Percentiles rank a stretch among this genome's conserved stretches.
phyloP scores from a whole-genome alignment of 1,284 basidiomycete genomes.

The Ganoderma lucidum region DNA sequence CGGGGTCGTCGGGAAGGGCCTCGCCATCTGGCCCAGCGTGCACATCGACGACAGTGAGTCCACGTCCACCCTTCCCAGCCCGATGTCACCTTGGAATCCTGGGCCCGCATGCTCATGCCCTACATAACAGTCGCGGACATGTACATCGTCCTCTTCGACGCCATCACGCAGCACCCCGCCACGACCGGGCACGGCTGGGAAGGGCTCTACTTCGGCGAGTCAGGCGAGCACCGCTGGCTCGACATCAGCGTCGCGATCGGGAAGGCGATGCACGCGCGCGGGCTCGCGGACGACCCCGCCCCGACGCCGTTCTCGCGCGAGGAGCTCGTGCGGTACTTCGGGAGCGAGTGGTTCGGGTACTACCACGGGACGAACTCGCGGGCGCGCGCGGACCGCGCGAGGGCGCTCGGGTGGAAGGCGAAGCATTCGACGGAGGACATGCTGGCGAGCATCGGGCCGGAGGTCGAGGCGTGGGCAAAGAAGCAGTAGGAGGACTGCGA shows the following conservation, averaged over 20 bases:
- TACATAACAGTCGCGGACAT: slow-evolving; percentile 26
- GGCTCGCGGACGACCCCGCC: slow-evolving; percentile 31
- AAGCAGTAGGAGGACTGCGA: background rate
- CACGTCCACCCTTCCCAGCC: too few species aligned
- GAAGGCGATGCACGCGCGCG: slow-evolving; percentile 39
- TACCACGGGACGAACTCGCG: slow-evolving; percentile 49
- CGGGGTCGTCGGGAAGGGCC: slow-evolving; percentile 44
- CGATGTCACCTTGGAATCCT: background rate
- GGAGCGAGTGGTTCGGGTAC: slow-evolving; percentile 15
- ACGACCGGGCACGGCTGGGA: slow-evolving; percentile 45
- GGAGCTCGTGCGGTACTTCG: slow-evolving; percentile 38
- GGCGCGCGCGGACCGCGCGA: slow-evolving; percentile 46
- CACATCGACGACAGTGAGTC: slow-evolving; percentile 43
- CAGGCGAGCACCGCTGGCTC: slow-evolving; percentile 48
- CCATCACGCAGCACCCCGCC: slow-evolving; percentile 17
- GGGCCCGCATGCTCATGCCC: background rate
- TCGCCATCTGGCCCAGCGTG: slow-evolving; percentile 42
- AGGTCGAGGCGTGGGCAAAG: slow-evolving; percentile 20
- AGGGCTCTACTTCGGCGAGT: slow-evolving; percentile 55
- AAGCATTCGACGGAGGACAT: slow-evolving; percentile 36
- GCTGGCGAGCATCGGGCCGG: slow-evolving; percentile 26
- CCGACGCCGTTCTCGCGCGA: slow-evolving; percentile 39
- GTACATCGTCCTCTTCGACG: slow-evolving; percentile 29
- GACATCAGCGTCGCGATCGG: slow-evolving; percentile 46
- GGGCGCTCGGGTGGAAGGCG: slow-evolving; percentile 50